Evolutionary conservation across 2,329 filamentous ascomycete genomes (phyloP), one percentile per base, ranked within the genome.

Genomic region (Sclerotinia glacialis): DNA sequence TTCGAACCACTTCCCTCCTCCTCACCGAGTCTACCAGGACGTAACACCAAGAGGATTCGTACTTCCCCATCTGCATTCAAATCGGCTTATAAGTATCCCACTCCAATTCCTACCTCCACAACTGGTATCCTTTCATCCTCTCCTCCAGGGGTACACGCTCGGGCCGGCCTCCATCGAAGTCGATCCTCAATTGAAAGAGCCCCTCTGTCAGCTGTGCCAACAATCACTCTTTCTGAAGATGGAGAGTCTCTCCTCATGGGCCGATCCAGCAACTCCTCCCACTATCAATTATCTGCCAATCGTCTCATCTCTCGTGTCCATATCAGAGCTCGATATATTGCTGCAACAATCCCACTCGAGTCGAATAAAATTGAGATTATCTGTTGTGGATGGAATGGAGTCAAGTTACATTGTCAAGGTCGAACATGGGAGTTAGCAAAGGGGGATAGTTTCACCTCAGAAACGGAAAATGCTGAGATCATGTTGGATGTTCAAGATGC

Each of bases 401-500:
- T 95, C 71, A 96, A 92, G 80, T 80, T 99, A 72, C 93, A 97
- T 79, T 97, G 92, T 81, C 90, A 94, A 78, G 92, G 92, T 66
- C 88, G 89, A 71, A 90, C 92, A 3, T 94, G 91, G 82, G 92
- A 97, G 71, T 79, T 99, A 74, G 84, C 83, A 70, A 97, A 97
- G 80, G 92, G 91, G 23, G 93, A 97, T 76, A 90, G 87, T 60
- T 98, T 97, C 78, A 90, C 89, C 56, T 96, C 93, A 67, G 92
- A 96, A 79, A 93, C 93, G 40, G 91, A 93, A 76, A 87, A 89
- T 71, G 88, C 88, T 23, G 93, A 96, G 74, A 93, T 99, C 77
- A 96, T 99, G 87, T 81, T 99, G 70, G 93, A 98, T 77, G 93
- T 98, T 52, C 92, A 97, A 74, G 93, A 96, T 76, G 89, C 93